Base-by-base conservation (phyloP, 768 basidiomycete genomes). In the Cystobasidium onofrii region DNA sequence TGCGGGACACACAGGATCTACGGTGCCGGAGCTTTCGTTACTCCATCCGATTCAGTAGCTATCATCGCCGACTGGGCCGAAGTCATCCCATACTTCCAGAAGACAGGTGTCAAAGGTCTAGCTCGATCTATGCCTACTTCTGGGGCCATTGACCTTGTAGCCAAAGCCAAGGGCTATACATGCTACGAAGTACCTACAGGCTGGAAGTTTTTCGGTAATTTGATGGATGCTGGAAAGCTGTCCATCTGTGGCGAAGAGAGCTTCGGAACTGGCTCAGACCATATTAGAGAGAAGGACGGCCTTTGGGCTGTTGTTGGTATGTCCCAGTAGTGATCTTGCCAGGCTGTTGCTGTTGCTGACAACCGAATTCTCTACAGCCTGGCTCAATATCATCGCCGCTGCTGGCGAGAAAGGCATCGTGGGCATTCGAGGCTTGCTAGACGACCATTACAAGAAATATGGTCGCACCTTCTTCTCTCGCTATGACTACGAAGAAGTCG, bases 201-300 rank as follows among this genome's bases (percentile, higher is more conserved):
- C 76, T 97, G 93, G 93, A 99, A 99, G 83, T 99, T 99, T 87
- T 99, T 99, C 80, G 96, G 96, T 60, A 99, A 98, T 83, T 84
- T 99, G 78, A 99, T 99, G 96, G 96, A 99, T 81, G 96, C 96
- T 23, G 95, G 94, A 0, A 86, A 92, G 54, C 86, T 99, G 63
- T 97, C 95, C 63, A 98, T 99, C 80, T 99, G 96, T 79, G 96
- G 96, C 73, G 96, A 99, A 81, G 96, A 99, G 83, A 94, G 92
- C 1, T 99, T 99, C 81, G 96, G 96, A 73, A 99, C 96, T 9
- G 96, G 96, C n/a, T 98, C 95, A 17, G 96, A 99, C 82, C 96
- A 99, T 82, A 95, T 99, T 78, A 90, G 96, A 75, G 96, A 99
- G 85, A 99, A 99, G 85, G 96, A 99, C 78, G 96, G 96, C 76